Base-by-base conservation (phyloP, 2,329 filamentous ascomycete genomes). In the Fusarium brachygibbosum region DNA sequence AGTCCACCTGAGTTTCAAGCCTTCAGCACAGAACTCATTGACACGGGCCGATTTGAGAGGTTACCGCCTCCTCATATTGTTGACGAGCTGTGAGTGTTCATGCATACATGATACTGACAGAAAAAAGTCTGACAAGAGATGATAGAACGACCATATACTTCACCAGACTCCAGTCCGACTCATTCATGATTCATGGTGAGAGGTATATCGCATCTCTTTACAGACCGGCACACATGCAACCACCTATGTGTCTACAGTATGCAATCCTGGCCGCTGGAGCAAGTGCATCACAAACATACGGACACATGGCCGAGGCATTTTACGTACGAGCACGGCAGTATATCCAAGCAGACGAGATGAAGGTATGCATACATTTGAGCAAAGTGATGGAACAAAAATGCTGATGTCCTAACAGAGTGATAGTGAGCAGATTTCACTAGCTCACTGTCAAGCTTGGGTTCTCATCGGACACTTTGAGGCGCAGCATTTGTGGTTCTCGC, bases 311-410 rank as follows among this genome's bases (percentile, higher is more conserved):
- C 60, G 89, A 91, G 17, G 86, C 93, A 45, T 93, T 97, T 70
- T 97, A 97, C 76, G 85, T 88, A 38, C 87, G 93, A n/a, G 88
- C 93, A 5, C 86, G 93, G 21, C 93, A 93, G 70, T 97, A 97
- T 74, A 85, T 90, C 0, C 90, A 97, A 72, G 82, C 87, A 29
- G 92, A 95, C 66, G 93, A 97, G 80, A 90, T 97, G 87, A 92
- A 89, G 77, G 85, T 86, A 68, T 35, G 76, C 21, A 1, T 0
- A 1, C 5, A 3, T 1, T 3, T 1, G 19, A 38, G 14, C 7
- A 10, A 19, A n/a, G 11, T 34, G 1, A 14, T 4, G 1, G 58
- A 79, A 82, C 90, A 91, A 5, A 84, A 94, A 76, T 81, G 84
- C 49, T 91, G n/a, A 70, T 3, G 3, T 5, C 8, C 3, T 4